Percentiles rank a stretch among this genome's conserved stretches.
Evolutionary conservation across 805 yeast genomes (phyloP).

Genomic region (Ogataea kodamae): DNA sequence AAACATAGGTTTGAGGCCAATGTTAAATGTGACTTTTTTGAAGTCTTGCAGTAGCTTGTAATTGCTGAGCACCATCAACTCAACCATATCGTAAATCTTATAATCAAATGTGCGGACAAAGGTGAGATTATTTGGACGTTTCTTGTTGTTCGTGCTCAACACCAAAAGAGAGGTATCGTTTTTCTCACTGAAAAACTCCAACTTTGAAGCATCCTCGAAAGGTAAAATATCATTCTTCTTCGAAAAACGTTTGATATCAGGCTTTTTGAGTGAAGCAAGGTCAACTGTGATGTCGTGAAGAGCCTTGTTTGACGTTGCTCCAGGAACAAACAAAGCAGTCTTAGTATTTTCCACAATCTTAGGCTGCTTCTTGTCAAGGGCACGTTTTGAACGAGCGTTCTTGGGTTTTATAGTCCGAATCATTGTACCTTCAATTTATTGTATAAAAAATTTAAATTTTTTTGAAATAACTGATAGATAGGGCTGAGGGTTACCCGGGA

Average conservation of each 20-base stretch:
- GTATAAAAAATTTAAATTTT: constrained; percentile 10
- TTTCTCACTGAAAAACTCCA: constrained; percentile 93
- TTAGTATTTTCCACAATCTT: constrained; percentile 87
- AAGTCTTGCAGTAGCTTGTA: constrained; percentile 77
- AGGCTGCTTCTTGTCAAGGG: constrained; percentile 82
- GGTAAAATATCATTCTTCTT: constrained; percentile 89
- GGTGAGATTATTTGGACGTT: constrained; percentile 87
- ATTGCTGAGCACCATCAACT: constrained; percentile 67
- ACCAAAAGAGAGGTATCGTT: constrained; percentile 87
- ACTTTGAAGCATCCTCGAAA: constrained; percentile 79
- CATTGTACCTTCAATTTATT: constrained; percentile 21
- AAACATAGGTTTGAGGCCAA: constrained; percentile 94
- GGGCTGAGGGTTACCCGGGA: constrained; percentile 12
- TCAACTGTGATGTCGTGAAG: constrained; percentile 89
- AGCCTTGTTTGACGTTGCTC: constrained; percentile 71
- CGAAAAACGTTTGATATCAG: constrained; percentile 78
- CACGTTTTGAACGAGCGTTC: constrained; percentile 94
- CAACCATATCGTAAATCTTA: constrained; percentile 91
- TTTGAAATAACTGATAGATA: constrained; percentile 5
- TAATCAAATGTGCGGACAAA: constrained; percentile 87
- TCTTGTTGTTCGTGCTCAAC: constrained; percentile 75
- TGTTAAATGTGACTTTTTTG: constrained; percentile 70
- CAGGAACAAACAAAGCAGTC: constrained; percentile 88
- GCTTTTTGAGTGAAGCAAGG: constrained; percentile 85
- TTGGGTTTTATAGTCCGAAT: constrained; percentile 71